phyloP scores from a whole-genome alignment of 2,329 filamentous ascomycete genomes.

The Colletotrichum sansevieriae region DNA sequence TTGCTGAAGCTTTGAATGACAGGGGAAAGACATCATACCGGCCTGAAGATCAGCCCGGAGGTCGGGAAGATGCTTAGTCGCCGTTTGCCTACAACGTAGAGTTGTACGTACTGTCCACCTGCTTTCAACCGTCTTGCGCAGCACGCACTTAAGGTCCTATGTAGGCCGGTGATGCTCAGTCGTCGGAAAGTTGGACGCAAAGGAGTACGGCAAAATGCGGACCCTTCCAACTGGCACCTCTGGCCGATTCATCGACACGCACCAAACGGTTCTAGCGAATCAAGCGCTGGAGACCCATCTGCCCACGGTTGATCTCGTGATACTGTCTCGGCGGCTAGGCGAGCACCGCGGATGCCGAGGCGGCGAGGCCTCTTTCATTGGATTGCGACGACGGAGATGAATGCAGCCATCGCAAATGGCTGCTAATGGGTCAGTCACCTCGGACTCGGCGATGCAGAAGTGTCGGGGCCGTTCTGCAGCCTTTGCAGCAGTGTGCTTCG shows the following conservation, averaged over 20 bases:
- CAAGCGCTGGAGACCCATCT: slow-evolving; percentile 8
- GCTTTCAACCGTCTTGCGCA: background rate
- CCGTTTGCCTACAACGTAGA: background rate
- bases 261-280: slow-evolving; percentile 19
- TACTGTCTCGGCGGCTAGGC: slow-evolving; percentile 34
- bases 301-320: slow-evolving; percentile 30
- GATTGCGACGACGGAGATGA: too few species aligned
- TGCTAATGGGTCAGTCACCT: background rate
- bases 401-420: background rate
- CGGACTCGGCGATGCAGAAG: background rate
- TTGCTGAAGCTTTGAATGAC: too few species aligned
- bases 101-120: slow-evolving; percentile 1
- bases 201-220: slow-evolving; percentile 11
- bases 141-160: background rate
- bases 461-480: slow-evolving; percentile 12
- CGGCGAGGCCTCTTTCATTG: slow-evolving; percentile 1
- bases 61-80: too few species aligned
- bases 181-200: slow-evolving; percentile 3
- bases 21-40: background rate
- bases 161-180: slow-evolving; percentile 14
- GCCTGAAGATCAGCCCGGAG: background rate
- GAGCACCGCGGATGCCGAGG: slow-evolving; percentile 14
- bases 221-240: background rate
- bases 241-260: slow-evolving; percentile 15
- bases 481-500: background rate